Conservation (phyloP, 2,329 filamentous ascomycete genomes). For the Catunica adiposa region DNA sequence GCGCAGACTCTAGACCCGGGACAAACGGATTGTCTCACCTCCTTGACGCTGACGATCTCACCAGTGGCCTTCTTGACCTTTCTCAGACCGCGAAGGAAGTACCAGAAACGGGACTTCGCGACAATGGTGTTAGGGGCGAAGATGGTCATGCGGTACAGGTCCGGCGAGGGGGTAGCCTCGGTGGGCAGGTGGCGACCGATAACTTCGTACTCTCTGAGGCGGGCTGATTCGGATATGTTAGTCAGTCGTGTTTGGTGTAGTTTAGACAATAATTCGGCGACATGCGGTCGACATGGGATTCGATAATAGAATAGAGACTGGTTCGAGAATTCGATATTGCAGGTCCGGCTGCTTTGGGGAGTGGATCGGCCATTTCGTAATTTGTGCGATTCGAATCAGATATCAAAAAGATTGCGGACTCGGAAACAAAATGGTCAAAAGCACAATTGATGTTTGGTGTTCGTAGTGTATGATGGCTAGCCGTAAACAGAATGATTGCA, state of each 20-base stretch:
- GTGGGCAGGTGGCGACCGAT: constrained; percentile 98
- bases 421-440: background rate
- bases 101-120: constrained; percentile 99
- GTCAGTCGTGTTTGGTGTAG: constrained; percentile 20
- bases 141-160: constrained; percentile 99
- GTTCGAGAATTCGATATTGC: too few relatives aligned
- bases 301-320: background rate
- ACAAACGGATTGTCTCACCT: constrained; percentile 40
- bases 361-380: background rate
- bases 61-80: constrained; percentile 99
- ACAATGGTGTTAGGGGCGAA: constrained; percentile 96
- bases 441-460: background rate
- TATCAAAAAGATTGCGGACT: background rate
- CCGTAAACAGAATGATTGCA: background rate
- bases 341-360: too few relatives aligned
- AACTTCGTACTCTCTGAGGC: constrained; percentile 99
- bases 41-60: constrained; percentile 95
- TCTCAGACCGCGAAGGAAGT: constrained; percentile 96
- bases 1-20: constrained; percentile 8
- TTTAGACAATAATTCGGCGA: constrained; percentile 1
- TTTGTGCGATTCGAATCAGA: background rate
- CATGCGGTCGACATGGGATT: background rate
- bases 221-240: constrained; percentile 44
- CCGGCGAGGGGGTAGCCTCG: constrained; percentile 90
- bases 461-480: too few relatives aligned